Percentiles rank a stretch among this genome's conserved stretches.
phyloP scores from a whole-genome alignment of 495 filamentous ascomycete genomes.

The Hypoxylon cercidicola region DNA sequence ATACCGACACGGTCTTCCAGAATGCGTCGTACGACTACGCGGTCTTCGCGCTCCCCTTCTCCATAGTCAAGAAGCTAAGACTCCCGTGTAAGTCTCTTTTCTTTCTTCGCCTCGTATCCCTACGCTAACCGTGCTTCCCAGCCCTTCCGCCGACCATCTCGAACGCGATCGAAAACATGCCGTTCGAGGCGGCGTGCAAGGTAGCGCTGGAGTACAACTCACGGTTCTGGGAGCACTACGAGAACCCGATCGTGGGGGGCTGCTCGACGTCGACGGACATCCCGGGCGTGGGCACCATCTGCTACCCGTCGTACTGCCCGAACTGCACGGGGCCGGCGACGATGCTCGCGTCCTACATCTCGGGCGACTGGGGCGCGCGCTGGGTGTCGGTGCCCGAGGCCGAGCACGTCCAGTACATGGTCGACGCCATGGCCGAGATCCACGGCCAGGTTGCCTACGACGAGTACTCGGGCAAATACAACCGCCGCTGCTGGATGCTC shows the following conservation, averaged over 20 bases:
- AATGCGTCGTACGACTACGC: conserved; percentile 71
- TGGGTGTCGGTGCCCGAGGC: conserved; percentile 57
- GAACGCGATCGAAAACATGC: conserved; percentile 69
- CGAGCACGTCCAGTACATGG: conserved; percentile 65
- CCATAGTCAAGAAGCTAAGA: conserved; percentile 64
- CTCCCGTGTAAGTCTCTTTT: conserved; percentile 48
- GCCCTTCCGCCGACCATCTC: conserved; percentile 53
- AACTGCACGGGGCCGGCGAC: conserved; percentile 70
- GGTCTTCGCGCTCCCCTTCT: conserved; percentile 70
- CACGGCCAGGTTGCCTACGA: conserved; percentile 66
- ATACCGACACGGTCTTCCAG: conserved; percentile 53
- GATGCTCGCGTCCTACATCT: conserved; percentile 67
- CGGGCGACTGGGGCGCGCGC: conserved; percentile 56
- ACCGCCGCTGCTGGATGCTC: conserved; percentile 68
- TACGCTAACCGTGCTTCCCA: conserved; percentile 10
- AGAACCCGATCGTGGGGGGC: conserved; percentile 69
- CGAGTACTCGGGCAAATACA: conserved; percentile 68
- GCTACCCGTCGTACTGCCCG: conserved; percentile 72
- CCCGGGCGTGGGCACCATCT: conserved; percentile 66
- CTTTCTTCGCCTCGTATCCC: background rate
- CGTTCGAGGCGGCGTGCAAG: conserved; percentile 70
- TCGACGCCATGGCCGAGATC: conserved; percentile 68
- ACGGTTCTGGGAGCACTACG: conserved; percentile 75
- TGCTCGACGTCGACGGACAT: conserved; percentile 67
- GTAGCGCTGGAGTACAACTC: conserved; percentile 70